Evolutionary conservation across 805 yeast species (phyloP).

Genomic region (Zygoascus biomembranicola): DNA sequence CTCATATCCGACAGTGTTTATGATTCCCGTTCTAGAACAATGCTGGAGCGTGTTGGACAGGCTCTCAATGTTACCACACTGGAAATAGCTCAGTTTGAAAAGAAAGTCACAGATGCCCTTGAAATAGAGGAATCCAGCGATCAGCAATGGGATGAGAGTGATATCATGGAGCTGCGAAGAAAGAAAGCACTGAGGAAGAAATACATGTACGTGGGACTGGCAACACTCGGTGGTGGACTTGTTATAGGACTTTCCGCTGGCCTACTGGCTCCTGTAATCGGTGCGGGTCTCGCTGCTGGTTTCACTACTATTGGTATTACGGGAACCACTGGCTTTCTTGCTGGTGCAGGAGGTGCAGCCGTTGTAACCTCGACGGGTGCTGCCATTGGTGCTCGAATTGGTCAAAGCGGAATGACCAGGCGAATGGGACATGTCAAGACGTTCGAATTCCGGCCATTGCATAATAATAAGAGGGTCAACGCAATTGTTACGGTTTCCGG

Average conservation of each 20-base stretch:
- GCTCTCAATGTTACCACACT: constrained; percentile 49
- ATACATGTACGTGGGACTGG: constrained; percentile 82
- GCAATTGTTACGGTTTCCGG: constrained; percentile 87
- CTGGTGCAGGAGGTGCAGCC: constrained; percentile 96
- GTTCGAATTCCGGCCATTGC: constrained; percentile 88
- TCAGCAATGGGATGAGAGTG: constrained; percentile 65
- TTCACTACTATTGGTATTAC: constrained; percentile 87
- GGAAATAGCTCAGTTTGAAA: constrained; percentile 82
- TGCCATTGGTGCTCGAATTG: constrained; percentile 83
- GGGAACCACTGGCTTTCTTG: constrained; percentile 88
- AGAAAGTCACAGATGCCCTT: constrained; percentile 80
- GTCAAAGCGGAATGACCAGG: constrained; percentile 72
- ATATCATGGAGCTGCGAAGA: constrained; percentile 63
- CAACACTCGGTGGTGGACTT: constrained; percentile 92
- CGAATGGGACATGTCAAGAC: constrained; percentile 90
- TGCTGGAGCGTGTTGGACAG: constrained; percentile 62
- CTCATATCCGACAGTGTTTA: constrained; percentile 76
- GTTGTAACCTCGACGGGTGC: constrained; percentile 89
- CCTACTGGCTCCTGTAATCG: constrained; percentile 91
- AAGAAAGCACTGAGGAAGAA: constrained; percentile 57
- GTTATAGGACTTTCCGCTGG: constrained; percentile 96
- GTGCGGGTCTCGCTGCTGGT: constrained; percentile 98
- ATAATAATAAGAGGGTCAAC: constrained; percentile 82
- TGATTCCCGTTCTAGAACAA: constrained; percentile 79
- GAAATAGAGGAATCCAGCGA: constrained; percentile 81